Conservation (phyloP, 805 yeast species). For the Lipomyces lipofer region DNA sequence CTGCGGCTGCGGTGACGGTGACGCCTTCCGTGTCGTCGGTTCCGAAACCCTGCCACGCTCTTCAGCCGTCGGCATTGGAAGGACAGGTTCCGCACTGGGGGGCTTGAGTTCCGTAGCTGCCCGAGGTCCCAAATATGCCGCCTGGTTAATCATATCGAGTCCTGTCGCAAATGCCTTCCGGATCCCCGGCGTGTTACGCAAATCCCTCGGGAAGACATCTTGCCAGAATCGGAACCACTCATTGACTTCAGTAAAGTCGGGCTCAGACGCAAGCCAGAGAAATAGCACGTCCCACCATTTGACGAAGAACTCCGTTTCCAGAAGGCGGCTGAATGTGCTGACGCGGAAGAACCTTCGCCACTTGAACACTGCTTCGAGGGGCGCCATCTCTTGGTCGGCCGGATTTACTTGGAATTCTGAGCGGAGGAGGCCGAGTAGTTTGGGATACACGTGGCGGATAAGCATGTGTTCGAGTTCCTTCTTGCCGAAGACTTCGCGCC, state of each 20-base stretch:
- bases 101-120: constrained; percentile 25
- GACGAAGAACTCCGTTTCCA: constrained; percentile 45
- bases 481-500: constrained; percentile 42
- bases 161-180: constrained; percentile 32
- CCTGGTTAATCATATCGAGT: constrained; percentile 40
- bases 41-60: background rate
- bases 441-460: constrained; percentile 33
- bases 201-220: constrained; percentile 32
- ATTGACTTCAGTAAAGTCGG: constrained; percentile 35
- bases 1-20: background rate
- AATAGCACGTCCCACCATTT: constrained; percentile 40
- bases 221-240: constrained; percentile 41
- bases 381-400: constrained; percentile 32
- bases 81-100: constrained; percentile 9
- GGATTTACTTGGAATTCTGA: constrained; percentile 35
- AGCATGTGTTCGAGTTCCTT: constrained; percentile 32
- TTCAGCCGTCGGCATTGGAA: background rate
- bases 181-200: constrained; percentile 22
- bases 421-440: constrained; percentile 21
- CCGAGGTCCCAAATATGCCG: constrained; percentile 35
- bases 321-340: constrained; percentile 32
- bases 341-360: constrained; percentile 36
- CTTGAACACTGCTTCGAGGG: constrained; percentile 29
- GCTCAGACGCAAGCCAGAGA: constrained; percentile 37
- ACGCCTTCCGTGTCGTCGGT: background rate